These are phyloP conservation scores for Blastosporella zonata DNA, from an alignment of 1,284 basidiomycete genomes.

Conservation along the genomic window DNA sequence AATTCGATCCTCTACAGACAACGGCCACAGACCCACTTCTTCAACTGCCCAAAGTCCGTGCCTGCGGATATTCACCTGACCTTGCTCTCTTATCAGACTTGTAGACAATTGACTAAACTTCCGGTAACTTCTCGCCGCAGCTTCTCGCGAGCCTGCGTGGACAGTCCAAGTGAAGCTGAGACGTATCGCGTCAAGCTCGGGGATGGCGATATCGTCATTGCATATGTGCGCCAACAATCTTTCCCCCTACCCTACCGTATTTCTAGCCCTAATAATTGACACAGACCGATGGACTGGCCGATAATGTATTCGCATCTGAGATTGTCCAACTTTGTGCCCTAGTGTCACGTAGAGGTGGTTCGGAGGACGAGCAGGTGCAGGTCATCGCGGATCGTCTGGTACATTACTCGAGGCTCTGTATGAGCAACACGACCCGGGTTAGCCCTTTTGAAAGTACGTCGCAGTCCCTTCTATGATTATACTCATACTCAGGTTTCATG, in stretches of 20 bases:
- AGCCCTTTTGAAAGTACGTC: constrained; percentile 72
- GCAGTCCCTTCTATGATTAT: neutral
- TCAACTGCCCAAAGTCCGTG: constrained; percentile 74
- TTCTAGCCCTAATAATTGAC: constrained; percentile 17
- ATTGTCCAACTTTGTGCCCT: constrained; percentile 66
- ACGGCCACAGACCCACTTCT: constrained; percentile 72
- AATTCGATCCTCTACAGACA: constrained; percentile 64
- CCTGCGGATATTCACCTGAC: neutral
- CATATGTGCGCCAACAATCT: constrained; percentile 50
- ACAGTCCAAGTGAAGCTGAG: constrained; percentile 68
- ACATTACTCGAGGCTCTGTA: constrained; percentile 65
- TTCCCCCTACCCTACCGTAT: neutral
- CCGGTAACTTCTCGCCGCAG: constrained; percentile 43
- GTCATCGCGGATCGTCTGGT: constrained; percentile 70
- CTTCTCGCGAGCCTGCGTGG: constrained; percentile 47
- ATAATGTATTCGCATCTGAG: constrained; percentile 80
- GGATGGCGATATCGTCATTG: constrained; percentile 71
- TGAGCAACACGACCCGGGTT: constrained; percentile 56
- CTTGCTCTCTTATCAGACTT: constrained; percentile 5
- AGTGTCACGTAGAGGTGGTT: constrained; percentile 50
- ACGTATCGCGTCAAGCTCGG: constrained; percentile 60
- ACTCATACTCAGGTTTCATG: constrained; percentile 1
- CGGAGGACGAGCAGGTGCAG: constrained; percentile 63
- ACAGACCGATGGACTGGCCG: constrained; percentile 84
- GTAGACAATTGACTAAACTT: constrained; percentile 69